Conservation (phyloP, 352 stramenopile species). For the Phytophthora parvispora region DNA sequence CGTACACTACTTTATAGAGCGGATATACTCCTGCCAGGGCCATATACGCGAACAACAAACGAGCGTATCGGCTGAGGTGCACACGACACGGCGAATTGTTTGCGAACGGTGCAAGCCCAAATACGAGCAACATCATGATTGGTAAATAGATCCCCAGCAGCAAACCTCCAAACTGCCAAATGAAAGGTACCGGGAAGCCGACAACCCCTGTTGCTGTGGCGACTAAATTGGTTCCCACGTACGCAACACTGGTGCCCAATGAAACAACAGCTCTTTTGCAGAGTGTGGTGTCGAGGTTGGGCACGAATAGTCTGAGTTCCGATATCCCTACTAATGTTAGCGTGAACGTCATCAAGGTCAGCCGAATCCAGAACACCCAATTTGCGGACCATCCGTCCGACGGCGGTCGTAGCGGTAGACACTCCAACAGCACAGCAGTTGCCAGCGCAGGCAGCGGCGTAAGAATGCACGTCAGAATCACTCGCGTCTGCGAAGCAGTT, state of each 20-base stretch:
- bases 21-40: conserved; percentile 12
- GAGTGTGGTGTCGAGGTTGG: conserved; percentile 3
- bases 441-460: conserved; percentile 14
- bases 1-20: conserved; percentile 20
- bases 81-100: background rate
- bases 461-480: conserved; percentile 2
- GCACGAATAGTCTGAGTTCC: conserved; percentile 6
- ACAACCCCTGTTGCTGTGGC: background rate
- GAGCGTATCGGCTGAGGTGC: background rate
- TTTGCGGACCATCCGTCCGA: conserved; percentile 24
- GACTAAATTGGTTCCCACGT: conserved; percentile 2
- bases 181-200: conserved; percentile 17
- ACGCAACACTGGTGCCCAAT: conserved; percentile 3
- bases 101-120: conserved; percentile 7
- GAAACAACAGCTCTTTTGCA: conserved; percentile 12
- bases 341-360: conserved; percentile 18
- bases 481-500: conserved; percentile 8
- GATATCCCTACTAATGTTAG: conserved; percentile 6
- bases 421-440: conserved; percentile 21
- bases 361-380: conserved; percentile 27
- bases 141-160: conserved; percentile 9
- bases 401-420: conserved; percentile 14
- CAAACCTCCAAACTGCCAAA: conserved; percentile 17
- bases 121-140: conserved; percentile 2
- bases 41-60: conserved; percentile 2